Evolutionary conservation across 176 grass and related monocot genomes (phyloP).

Genomic region (Zea luxurians): DNA sequence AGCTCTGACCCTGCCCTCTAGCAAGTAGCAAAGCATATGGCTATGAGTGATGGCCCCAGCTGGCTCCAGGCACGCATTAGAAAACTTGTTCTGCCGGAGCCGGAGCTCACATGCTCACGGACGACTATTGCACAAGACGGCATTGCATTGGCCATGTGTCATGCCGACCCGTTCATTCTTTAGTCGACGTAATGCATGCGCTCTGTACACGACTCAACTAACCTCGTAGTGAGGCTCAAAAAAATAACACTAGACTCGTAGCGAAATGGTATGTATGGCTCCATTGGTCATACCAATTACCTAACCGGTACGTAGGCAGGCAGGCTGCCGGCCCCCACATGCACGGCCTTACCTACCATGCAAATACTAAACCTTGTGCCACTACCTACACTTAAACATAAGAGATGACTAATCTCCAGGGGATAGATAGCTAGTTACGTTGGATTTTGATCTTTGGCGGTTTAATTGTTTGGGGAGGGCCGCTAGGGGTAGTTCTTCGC

Average conservation of each 20-base stretch:
- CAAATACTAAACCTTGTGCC: too few relatives aligned
- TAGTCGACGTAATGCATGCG: neutral
- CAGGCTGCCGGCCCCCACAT: too few relatives aligned
- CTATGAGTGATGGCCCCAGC: neutral
- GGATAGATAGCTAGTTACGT: too few relatives aligned
- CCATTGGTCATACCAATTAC: conserved; percentile 26
- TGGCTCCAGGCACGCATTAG: too few relatives aligned
- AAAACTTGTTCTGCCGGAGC: neutral
- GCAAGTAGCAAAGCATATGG: neutral
- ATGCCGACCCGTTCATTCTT: neutral
- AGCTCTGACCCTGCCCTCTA: neutral
- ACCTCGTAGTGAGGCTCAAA: neutral
- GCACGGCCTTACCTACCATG: too few relatives aligned
- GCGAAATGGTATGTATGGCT: neutral
- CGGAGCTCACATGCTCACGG: conserved; percentile 28
- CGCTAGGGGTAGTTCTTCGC: too few relatives aligned
- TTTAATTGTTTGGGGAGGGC: too few relatives aligned
- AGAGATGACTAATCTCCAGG: too few relatives aligned
- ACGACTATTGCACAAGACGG: neutral
- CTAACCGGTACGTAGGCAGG: conserved; percentile 11
- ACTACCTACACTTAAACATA: too few relatives aligned
- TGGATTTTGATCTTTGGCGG: too few relatives aligned
- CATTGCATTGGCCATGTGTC: neutral
- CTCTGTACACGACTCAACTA: conserved; percentile 17
- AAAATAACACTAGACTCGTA: neutral